These are phyloP conservation scores for Tulasnella sp. DNA, from an alignment of 768 basidiomycete genomes.

Conservation along the genomic window DNA sequence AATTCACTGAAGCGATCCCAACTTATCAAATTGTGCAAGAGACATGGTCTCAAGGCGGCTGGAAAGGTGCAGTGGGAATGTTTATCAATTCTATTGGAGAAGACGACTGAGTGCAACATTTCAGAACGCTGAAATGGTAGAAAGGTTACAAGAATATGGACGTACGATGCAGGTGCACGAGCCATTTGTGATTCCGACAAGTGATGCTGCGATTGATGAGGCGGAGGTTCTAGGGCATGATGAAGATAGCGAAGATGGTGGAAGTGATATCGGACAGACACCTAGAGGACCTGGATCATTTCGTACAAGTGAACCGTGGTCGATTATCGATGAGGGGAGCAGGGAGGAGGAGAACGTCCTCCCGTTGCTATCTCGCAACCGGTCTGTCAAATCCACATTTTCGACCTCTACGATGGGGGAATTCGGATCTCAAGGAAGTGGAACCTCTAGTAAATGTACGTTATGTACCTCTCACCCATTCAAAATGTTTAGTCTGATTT, in stretches of 20 bases:
- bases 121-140: constrained; percentile 52
- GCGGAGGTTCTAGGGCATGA: constrained; percentile 16
- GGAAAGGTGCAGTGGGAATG: constrained; percentile 40
- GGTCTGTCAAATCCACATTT: background rate
- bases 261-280: constrained; percentile 12
- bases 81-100: background rate
- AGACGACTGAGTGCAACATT: background rate
- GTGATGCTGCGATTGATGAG: constrained; percentile 4
- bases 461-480: background rate
- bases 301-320: constrained; percentile 71
- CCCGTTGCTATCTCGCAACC: background rate
- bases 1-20: constrained; percentile 76
- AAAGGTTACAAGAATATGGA: constrained; percentile 46
- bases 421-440: constrained; percentile 44
- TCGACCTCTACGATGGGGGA: constrained; percentile 33
- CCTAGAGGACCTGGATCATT: constrained; percentile 22
- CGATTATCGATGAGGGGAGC: constrained; percentile 70
- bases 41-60: constrained; percentile 61
- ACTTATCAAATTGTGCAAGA: constrained; percentile 74
- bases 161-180: background rate
- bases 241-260: constrained; percentile 22
- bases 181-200: constrained; percentile 2
- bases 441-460: constrained; percentile 25
- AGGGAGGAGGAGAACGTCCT: constrained; percentile 2
- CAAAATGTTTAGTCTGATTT: constrained; percentile 5